These are phyloP conservation scores for Fraxinus paxiana DNA, from an alignment of 305 asterid species.

Conservation along the genomic window DNA sequence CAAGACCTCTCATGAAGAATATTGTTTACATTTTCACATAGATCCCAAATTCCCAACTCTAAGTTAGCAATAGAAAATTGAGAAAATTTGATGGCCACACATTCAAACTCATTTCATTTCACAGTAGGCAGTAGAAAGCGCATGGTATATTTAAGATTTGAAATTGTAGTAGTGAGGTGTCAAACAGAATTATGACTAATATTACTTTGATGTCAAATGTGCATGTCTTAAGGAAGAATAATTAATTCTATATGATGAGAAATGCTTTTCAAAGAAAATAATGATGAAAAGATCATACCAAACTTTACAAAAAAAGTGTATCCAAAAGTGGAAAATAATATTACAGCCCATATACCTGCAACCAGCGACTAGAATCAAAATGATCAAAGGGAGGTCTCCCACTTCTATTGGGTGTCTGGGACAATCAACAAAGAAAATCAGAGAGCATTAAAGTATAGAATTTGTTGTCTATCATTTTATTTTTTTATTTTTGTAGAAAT, in stretches of 20 bases:
- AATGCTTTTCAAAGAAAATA: conserved; percentile 5
- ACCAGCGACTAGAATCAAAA: conserved; percentile 87
- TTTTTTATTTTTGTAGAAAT: neutral
- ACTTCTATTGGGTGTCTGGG: conserved; percentile 76
- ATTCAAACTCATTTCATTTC: neutral
- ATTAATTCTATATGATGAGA: neutral
- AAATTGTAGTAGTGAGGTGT: neutral
- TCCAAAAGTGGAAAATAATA: conserved; percentile 20
- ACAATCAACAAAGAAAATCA: conserved; percentile 22
- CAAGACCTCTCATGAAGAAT: neutral
- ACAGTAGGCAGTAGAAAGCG: neutral
- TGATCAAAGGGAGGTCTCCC: conserved; percentile 86
- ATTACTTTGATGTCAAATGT: conserved; percentile 3
- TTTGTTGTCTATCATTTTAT: neutral
- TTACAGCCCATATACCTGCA: conserved; percentile 46
- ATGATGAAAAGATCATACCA: conserved; percentile 12
- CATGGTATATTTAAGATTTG: neutral
- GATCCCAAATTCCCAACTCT: neutral
- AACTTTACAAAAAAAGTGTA: neutral
- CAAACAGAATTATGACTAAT: neutral
- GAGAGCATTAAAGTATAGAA: conserved; percentile 19
- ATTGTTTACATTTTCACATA: neutral
- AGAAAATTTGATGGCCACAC: neutral
- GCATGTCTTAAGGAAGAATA: neutral
- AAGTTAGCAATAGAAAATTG: neutral